Conservation (phyloP, 164 flowering plant species). For the Magnolia sinica region DNA sequence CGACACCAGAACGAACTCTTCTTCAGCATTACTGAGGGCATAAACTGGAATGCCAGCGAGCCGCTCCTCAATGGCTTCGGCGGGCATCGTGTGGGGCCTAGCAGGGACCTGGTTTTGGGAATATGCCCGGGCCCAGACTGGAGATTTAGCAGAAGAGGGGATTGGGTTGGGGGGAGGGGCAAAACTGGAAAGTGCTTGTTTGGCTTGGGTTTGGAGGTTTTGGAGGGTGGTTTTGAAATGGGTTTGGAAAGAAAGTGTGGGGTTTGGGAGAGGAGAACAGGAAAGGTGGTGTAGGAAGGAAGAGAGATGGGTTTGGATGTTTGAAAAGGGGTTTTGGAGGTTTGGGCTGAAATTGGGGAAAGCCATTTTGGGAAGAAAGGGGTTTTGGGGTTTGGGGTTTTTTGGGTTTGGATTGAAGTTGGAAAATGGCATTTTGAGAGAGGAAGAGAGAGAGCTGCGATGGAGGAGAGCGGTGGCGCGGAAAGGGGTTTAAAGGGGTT, state of each 20-base stretch:
- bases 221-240: slow-evolving; percentile 25
- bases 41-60: slow-evolving; percentile 78
- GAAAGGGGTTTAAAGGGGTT: no score
- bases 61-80: slow-evolving; percentile 62
- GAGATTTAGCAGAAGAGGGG: slow-evolving; percentile 4
- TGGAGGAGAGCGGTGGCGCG: no score
- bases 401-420: slow-evolving; percentile 7
- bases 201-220: slow-evolving; percentile 28
- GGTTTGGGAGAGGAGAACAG: neutral
- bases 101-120: slow-evolving; percentile 1
- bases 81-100: slow-evolving; percentile 26
- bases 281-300: slow-evolving; percentile 4
- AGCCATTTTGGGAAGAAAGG: slow-evolving; percentile 8
- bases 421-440: neutral
- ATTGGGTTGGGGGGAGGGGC: neutral
- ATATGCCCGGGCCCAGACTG: slow-evolving; percentile 41
- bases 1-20: slow-evolving; percentile 77
- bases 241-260: slow-evolving; percentile 7
- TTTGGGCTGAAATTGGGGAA: neutral
- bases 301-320: slow-evolving; percentile 28
- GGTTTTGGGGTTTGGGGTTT: slow-evolving; percentile 24
- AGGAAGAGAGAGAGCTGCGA: neutral
- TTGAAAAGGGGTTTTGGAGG: slow-evolving; percentile 22
- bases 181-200: slow-evolving; percentile 22
- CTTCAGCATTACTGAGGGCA: slow-evolving; percentile 64